These are phyloP conservation scores for Corylus avellana DNA, from an alignment of 306 rosid genomes.

Conservation along the genomic window DNA sequence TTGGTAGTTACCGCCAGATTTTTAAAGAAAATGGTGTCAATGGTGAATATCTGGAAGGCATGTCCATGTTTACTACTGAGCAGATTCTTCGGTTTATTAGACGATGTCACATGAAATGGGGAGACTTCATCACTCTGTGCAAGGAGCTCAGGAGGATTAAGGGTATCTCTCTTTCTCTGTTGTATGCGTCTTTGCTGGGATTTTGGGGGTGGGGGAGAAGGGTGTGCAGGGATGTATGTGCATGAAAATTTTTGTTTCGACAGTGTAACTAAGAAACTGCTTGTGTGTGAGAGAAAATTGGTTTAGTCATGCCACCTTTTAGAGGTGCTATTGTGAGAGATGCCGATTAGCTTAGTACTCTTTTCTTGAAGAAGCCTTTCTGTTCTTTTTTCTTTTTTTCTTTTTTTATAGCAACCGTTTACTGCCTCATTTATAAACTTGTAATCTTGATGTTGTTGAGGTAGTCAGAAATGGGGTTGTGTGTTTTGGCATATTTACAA, in stretches of 20 bases:
- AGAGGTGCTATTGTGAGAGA: background rate
- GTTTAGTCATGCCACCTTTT: background rate
- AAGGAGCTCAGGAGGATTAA: conserved; percentile 97
- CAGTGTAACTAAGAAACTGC: background rate
- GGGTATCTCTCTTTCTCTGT: conserved; percentile 47
- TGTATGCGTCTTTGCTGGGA: background rate
- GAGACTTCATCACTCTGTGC: conserved; percentile 94
- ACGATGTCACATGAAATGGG: conserved; percentile 99
- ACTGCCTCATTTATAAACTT: background rate
- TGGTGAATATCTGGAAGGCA: conserved; percentile 98
- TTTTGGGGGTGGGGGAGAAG: too few species aligned
- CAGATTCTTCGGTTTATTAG: conserved; percentile 97
- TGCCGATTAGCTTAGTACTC: background rate
- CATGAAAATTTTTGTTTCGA: background rate
- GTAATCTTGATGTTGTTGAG: background rate
- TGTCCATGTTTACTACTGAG: conserved; percentile 99
- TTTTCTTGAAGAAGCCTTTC: background rate
- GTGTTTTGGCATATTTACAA: background rate
- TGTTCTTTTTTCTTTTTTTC: too few species aligned
- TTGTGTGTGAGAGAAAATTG: background rate
- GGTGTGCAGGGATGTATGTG: background rate
- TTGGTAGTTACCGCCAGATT: conserved; percentile 85
- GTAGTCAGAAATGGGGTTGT: background rate
- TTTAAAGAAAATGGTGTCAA: conserved; percentile 95
- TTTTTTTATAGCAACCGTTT: background rate